Base-by-base conservation (phyloP, 768 basidiomycete genomes). In the Pleurotus giganteus region DNA sequence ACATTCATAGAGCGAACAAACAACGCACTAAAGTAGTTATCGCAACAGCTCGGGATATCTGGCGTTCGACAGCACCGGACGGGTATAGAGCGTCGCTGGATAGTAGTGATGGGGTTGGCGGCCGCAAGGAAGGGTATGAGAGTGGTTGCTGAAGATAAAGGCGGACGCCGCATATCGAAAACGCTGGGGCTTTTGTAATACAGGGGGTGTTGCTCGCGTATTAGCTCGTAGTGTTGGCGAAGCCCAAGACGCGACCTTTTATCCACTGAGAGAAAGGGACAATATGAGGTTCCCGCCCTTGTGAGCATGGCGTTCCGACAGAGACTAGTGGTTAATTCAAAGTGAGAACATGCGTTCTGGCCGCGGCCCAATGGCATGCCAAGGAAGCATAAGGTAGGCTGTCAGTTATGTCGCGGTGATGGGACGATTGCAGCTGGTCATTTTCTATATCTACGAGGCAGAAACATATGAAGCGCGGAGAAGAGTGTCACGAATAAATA, bases 31-130 rank as follows among this genome's bases (percentile, higher is more conserved):
- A 32, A 32, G 13, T 32, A 13, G 31, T 32, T 32, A 13, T 32
- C 31, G 6, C 13, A 6, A 13, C 31, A 43, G 23, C 23, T 3
- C 11, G 11, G 42, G 13, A 9, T 24, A 12, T 21, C 15, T 13
- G 9, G 34, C 60, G 63, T 54, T 70, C n/a, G 61, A 61, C 69
- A 72, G 63, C 69, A 69, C 45, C 68, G 68, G 12, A 70, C 28
- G 19, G 56, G 39, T 1, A 62, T 66, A 39, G 66, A 66, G 60
- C 58, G 59, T 60, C 64, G 66, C 53, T 59, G 58, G 36, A 54
- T 57, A 36, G 32, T 15, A 26, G 17, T 11, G 11, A 47, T 12
- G 42, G 63, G 21, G 34, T 51, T 47, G 34, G 42, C 24, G 53
- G 54, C 52, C 45, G 50, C 57, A 60, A 43, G 42, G 56, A 50